Percentiles rank a stretch among this genome's conserved stretches.
Conservation (phyloP, 805 yeast species). For the Isabelozyma rhagii region DNA sequence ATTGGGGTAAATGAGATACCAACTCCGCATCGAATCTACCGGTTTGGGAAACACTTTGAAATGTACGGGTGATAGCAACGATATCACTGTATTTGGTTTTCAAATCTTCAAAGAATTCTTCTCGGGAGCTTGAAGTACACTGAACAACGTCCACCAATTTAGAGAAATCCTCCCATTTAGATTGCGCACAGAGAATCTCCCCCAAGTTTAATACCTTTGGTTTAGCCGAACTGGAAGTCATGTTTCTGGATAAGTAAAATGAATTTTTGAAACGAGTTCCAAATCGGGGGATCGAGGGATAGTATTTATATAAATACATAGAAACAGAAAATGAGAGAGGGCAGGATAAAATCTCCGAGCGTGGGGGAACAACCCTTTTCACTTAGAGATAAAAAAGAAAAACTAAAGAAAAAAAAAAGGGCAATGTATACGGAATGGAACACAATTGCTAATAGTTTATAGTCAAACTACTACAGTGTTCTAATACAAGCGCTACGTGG, state of each 20-base stretch:
- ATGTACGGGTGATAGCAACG: constrained; percentile 50
- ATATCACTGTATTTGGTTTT: constrained; percentile 43
- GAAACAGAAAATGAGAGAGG: neutral
- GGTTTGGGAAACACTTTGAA: constrained; percentile 46
- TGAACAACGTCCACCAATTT: constrained; percentile 38
- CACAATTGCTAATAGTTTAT: neutral
- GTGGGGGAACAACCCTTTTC: neutral
- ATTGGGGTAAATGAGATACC: constrained; percentile 49
- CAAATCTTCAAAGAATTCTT: constrained; percentile 42
- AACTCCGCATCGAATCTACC: constrained; percentile 68
- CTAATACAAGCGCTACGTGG: too few species aligned
- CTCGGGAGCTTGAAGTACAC: constrained; percentile 32
- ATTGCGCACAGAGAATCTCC: constrained; percentile 53
- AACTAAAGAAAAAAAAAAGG: neutral
- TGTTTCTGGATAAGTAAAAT: neutral
- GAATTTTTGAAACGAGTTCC: neutral
- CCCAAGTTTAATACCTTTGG: constrained; percentile 70
- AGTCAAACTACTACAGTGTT: too few species aligned
- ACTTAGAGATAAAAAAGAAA: too few species aligned
- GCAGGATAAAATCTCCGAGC: neutral
- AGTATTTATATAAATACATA: neutral
- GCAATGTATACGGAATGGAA: neutral
- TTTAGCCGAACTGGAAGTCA: constrained; percentile 15
- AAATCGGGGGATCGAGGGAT: neutral
- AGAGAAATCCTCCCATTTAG: constrained; percentile 60